Base-by-base conservation (phyloP, 2,329 filamentous ascomycete species). In the Xylariomycetidae sp. region DNA sequence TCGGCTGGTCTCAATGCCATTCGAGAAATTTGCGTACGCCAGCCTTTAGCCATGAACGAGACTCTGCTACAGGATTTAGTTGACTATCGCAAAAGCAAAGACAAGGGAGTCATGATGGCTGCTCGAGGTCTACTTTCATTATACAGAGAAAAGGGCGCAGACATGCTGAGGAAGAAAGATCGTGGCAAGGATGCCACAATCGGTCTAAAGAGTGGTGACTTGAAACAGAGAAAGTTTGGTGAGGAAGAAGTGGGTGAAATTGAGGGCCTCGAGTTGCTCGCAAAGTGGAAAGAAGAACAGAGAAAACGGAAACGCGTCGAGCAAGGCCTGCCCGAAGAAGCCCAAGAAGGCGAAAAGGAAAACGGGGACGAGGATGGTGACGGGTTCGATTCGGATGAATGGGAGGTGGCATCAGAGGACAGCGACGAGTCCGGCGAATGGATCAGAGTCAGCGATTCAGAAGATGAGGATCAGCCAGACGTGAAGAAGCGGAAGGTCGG, bases 21-120 rank as follows among this genome's bases (percentile, higher is more conserved):
- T 46, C 80, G 92, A 31, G 92, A 98, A 55, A 86, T 98, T 16
- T 96, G 90, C 59, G 83, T 82, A 3, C 77, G 92, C 44, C 92
- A 98, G 54, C 90, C 92, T 2, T 68, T 97, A n/a, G 89, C 89
- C 5, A 97, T 98, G 85, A 88, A 80, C 32, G 89, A 97, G 45
- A 95, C 89, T 0, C 66, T 98, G n/a, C 66, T 98, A 18, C 90
- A 98, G 59, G 92, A 98, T 68, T 66, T 98, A 33, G 88, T 97
- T 8, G 85, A 92, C 68, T 97, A 98, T 64, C 79, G 87, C 40
- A 95, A 94, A 69, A 94, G 87, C 56, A 98, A 98, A 58, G 92
- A 98, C 56, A 98, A 97, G 69, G 89, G 90, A 39, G 86, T 92
- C n/a, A 89, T 94, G 77, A 97, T 98, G 92, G 92, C 92, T 6